Evolutionary conservation across 805 yeast species (phyloP), one percentile per base, ranked within the genome.

Genomic region (Yarrowia alimentaria): DNA sequence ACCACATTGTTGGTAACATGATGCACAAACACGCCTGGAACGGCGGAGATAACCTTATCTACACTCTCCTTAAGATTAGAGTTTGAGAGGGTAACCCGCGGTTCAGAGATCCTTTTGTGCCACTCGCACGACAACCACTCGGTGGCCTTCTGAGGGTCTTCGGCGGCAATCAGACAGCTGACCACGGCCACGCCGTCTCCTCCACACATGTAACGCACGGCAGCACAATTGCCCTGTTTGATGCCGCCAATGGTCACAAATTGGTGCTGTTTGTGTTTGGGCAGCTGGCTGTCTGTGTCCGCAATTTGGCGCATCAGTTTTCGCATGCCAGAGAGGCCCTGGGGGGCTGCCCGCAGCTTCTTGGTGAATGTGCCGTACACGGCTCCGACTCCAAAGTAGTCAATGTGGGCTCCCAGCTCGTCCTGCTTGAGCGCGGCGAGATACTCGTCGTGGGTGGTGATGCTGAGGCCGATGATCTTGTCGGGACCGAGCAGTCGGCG

Each of bases 1-100:
- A 85, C 96, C n/a, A 90, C 96, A 52, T 75, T 76, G 61, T 89
- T 89, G 16, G 96, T 89, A 53, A 90, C 82, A 59, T 89, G 95
- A 61, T 90, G 96, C 6, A 87, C 81, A 57, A 89, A 65, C 4
- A 59, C 50, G 11, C 68, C 67, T n/a, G 25, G 29, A 7, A 20
- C 18, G 10, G 8, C 24, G n/a, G n/a, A n/a, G n/a, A n/a, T n/a
- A n/a, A n/a, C n/a, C n/a, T n/a, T n/a, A n/a, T n/a, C n/a, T n/a
- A n/a, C n/a, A n/a, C n/a, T n/a, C n/a, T n/a, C n/a, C n/a, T n/a
- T n/a, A n/a, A n/a, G n/a, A n/a, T n/a, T n/a, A n/a, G n/a, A n/a
- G n/a, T n/a, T n/a, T n/a, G n/a, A n/a, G n/a, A n/a, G n/a, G n/a
- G n/a, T n/a, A n/a, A n/a, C n/a, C n/a, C n/a, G n/a, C n/a, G n/a